Percentiles rank a stretch among this genome's conserved stretches.
These are phyloP conservation scores for Pezizomycotina sp. DNA, from an alignment of 2,329 filamentous ascomycete species.

Conservation along the genomic window DNA sequence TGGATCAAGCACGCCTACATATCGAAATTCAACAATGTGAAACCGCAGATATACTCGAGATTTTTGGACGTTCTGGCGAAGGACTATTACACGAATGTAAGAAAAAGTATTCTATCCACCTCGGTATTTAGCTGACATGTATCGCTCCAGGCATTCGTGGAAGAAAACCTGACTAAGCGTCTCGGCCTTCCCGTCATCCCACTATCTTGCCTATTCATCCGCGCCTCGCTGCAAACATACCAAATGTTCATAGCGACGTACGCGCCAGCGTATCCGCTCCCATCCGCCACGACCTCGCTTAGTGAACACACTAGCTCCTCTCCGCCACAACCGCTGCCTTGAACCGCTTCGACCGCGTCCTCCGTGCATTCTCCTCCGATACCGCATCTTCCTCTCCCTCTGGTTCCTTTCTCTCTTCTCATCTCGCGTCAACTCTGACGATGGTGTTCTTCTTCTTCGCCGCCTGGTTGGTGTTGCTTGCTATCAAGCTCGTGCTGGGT, in stretches of 20 bases:
- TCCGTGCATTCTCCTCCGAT: slow-evolving; percentile 45
- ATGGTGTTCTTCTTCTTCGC: slow-evolving; percentile 15
- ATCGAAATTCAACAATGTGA: slow-evolving; percentile 95
- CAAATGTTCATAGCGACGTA: slow-evolving; percentile 93
- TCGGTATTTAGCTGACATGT: slow-evolving; percentile 18
- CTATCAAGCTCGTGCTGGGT: slow-evolving; percentile 69
- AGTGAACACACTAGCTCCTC: slow-evolving; percentile 45
- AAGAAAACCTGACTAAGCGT: slow-evolving; percentile 75
- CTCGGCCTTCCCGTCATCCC: slow-evolving; percentile 84
- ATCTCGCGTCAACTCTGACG: slow-evolving; percentile 7
- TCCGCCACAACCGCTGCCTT: slow-evolving; percentile 64
- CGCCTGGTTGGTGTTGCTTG: slow-evolving; percentile 62
- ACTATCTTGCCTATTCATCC: slow-evolving; percentile 84
- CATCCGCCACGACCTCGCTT: slow-evolving; percentile 50
- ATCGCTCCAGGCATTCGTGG: slow-evolving; percentile 54
- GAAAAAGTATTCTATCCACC: slow-evolving; percentile 25
- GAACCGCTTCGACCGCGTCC: slow-evolving; percentile 59
- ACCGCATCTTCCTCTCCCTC: slow-evolving; percentile 25
- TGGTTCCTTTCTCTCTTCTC: not conserved
- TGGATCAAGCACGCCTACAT: slow-evolving; percentile 97
- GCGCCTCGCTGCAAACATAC: slow-evolving; percentile 87
- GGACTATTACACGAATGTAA: slow-evolving; percentile 87
- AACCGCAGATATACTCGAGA: slow-evolving; percentile 71
- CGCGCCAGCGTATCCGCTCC: slow-evolving; percentile 53
- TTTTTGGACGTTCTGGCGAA: slow-evolving; percentile 90